Evolutionary conservation across 2,329 filamentous ascomycete genomes (phyloP).

Genomic region (Fusarium dlaminii): DNA sequence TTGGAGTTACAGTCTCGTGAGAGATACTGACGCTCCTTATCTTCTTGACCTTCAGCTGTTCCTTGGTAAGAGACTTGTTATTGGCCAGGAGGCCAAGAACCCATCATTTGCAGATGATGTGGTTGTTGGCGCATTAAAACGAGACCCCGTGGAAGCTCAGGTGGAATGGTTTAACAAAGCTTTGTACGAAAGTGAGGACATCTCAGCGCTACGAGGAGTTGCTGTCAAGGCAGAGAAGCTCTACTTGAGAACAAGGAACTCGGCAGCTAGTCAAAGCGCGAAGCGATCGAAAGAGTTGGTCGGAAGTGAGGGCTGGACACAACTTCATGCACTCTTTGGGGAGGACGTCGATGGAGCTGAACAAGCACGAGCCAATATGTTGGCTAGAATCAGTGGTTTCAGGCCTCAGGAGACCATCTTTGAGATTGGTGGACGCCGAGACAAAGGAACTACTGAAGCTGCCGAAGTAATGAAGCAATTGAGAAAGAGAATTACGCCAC

Average conservation of each 20-base stretch:
- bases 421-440: conserved; percentile 83
- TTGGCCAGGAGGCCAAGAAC: conserved; percentile 72
- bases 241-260: conserved; percentile 88
- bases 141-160: conserved; percentile 77
- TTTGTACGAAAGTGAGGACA: conserved; percentile 77
- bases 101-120: conserved; percentile 84
- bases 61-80: conserved; percentile 81
- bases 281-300: conserved; percentile 85
- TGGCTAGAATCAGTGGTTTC: conserved; percentile 88
- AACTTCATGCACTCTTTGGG: conserved; percentile 84
- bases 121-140: conserved; percentile 78
- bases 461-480: conserved; percentile 80
- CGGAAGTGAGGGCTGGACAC: conserved; percentile 73
- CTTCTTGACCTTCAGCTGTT: conserved; percentile 94
- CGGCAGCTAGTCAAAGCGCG: conserved; percentile 89
- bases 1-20: conserved; percentile 94
- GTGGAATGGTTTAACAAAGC: conserved; percentile 87
- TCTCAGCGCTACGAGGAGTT: conserved; percentile 75
- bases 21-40: conserved; percentile 89
- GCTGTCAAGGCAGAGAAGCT: conserved; percentile 90
- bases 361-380: conserved; percentile 82
- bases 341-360: conserved; percentile 72
- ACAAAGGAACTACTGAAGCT: conserved; percentile 71
- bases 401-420: conserved; percentile 96
- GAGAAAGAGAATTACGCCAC: conserved; percentile 73